phyloP scores from a whole-genome alignment of 1,284 basidiomycete genomes.

The Ceratorhiza oryzae-sativae region DNA sequence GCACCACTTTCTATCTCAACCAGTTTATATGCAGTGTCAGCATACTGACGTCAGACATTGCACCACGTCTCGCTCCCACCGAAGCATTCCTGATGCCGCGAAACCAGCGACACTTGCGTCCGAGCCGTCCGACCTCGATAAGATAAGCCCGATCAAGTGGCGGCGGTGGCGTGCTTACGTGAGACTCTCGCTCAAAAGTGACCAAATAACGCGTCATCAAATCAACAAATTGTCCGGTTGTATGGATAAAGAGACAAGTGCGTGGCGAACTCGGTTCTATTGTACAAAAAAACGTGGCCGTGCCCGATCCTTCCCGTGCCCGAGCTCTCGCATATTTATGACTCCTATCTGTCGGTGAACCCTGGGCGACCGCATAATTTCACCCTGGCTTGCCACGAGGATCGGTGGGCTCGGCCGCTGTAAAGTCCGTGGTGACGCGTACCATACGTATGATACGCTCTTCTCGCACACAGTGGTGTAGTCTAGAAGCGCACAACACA shows the following conservation, averaged over 20 bases:
- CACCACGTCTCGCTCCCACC: neutral
- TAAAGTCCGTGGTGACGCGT: neutral
- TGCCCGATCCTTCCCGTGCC: neutral
- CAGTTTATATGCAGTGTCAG: conserved; percentile 19
- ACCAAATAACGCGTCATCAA: conserved; percentile 1
- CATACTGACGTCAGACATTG: conserved; percentile 29
- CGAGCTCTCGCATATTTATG: conserved; percentile 4
- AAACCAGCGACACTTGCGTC: neutral
- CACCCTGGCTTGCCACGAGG: neutral
- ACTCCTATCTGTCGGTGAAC: conserved; percentile 22
- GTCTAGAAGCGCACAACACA: neutral
- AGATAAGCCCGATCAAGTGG: conserved; percentile 23
- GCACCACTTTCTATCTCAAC: too few species aligned
- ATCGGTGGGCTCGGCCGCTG: neutral
- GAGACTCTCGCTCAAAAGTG: too few species aligned
- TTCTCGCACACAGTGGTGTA: neutral
- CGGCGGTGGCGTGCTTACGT: neutral
- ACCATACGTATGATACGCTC: neutral
- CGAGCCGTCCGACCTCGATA: conserved; percentile 9
- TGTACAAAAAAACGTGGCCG: neutral
- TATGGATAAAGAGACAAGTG: neutral
- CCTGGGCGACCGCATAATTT: neutral
- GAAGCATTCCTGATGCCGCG: neutral
- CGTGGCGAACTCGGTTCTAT: neutral
- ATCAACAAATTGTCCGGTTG: neutral